Base-by-base conservation (phyloP, 1,284 basidiomycete species). In the Sporisorium iseilematis-ciliati region DNA sequence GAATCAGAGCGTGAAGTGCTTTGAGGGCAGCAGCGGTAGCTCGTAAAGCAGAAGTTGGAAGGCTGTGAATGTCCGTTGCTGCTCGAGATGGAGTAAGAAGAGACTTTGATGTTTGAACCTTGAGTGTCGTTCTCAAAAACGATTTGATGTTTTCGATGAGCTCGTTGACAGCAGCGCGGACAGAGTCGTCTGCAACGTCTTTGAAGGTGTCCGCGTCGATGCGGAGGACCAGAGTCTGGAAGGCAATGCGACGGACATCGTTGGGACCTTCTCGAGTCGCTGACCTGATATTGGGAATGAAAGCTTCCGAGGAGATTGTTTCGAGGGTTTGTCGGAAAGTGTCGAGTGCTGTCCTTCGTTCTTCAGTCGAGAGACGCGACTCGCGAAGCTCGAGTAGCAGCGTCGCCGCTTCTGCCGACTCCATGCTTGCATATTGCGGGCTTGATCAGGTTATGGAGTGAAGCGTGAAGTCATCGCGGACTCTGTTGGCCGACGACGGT, bases 21-120 rank as follows among this genome's bases (percentile, higher is more conserved):
- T 69, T 74, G 45, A 74, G 59, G 1, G 62, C 71, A 4, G 71
- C 61, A n/a, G 71, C 65, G 14, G n/a, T 60, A n/a, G 71, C 65
- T 20, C 71, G 71, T 26, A 74, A 20, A 2, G 58, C 23, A 1
- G 71, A 74, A 0, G 40, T 64, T 2, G 71, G 33, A 5, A 68
- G 18, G 20, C 33, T 61, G 10, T 45, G 11, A 12, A 65, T 18
- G 21, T 71, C 58, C 18, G 45, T 7, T 10, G 21, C 10, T 7
- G 51, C n/a, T 0, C 63, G 55, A 23, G 57, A 26, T 11, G 43
- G 38, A 0, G 45, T 2, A 7, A 41, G 21, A 0, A 48, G 7
- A 21, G 53, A 12, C 1, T 16, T 58, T 3, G 54, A 25, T 23
- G 14, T 57, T n/a, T 71, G 62, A 7, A 71, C n/a, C 26, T 62